Evolutionary conservation across 192 early-diverging fungal species (phyloP), one percentile per base, ranked within the genome.

Genomic region (Podochytrium sp.): DNA sequence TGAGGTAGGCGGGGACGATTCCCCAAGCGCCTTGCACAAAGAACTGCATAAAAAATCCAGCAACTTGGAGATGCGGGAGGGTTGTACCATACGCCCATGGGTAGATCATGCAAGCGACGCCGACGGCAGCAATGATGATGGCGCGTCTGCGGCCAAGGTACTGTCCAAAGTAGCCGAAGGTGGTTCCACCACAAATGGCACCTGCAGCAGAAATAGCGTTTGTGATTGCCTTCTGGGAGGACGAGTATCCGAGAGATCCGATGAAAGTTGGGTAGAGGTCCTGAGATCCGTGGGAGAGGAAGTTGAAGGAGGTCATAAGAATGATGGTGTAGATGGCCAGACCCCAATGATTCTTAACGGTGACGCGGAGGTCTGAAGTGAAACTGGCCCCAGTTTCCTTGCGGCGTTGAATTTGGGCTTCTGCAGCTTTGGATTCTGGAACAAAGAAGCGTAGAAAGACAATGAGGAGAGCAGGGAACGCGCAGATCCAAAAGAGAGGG

Each of bases 221-320:
- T 4, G 90, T 86, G 16, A 88, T 71, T 2, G 90, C 89, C 23
- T 83, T 80, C 50, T 91, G 80, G 10, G 66, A 60, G 18, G 81
- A 40, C 2, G 79, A 74, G 63, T 85, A 91, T 3, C 85, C 86
- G 27, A 86, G 80, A 52, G 78, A 74, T 51, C 79, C 83, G 37
- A 93, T 73, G 72, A 87, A 91, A 18, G 92, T 90, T 12, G 92
- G 91, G 65, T 85, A 92, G 43, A 93, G 68, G 75, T 93, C 92
- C 70, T 92, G 87, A 60, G 85, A 85, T 2, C 74, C 89, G 52
- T 91, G 91, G 12, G 83, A 85, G 50, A 91, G 79, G 77, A 93
- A 93, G 70, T 91, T 90, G 82, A 92, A 89, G 52, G 75, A 80
- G 1, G 87, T 79, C 87, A 91, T 90, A 14, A 93, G 77, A 3